Conservation (phyloP, 768 basidiomycete species). For the Arthromyces matolae region DNA sequence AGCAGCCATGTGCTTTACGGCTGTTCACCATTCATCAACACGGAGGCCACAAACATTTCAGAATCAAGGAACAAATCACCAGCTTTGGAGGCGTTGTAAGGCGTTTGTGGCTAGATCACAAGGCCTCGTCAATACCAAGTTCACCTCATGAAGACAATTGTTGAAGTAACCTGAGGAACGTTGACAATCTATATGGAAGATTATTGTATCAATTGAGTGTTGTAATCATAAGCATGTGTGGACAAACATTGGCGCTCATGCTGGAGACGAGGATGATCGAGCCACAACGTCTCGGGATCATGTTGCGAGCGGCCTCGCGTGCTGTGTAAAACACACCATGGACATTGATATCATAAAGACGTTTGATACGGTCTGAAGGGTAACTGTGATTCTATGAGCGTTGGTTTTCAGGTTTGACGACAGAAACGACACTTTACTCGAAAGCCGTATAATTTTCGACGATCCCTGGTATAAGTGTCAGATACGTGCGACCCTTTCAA, state of each 20-base stretch:
- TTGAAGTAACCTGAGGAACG: constrained; percentile 83
- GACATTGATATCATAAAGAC: constrained; percentile 89
- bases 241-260: constrained; percentile 86
- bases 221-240: background rate
- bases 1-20: constrained; percentile 91
- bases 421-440: constrained; percentile 48
- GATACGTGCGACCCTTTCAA: background rate
- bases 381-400: constrained; percentile 45
- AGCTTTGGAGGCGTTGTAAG: constrained; percentile 95
- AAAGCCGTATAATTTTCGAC: constrained; percentile 86
- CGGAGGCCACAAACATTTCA: no score
- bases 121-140: background rate
- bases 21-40: no score
- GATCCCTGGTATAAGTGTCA: constrained; percentile 48
- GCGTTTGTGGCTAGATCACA: constrained; percentile 68
- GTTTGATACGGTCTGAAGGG: constrained; percentile 79
- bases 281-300: constrained; percentile 79
- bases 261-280: constrained; percentile 84
- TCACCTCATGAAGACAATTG: no score
- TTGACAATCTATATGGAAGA: constrained; percentile 63
- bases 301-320: constrained; percentile 87
- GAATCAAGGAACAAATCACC: no score
- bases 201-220: background rate
- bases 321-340: constrained; percentile 96
- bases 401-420: constrained; percentile 1